Evolutionary conservation across 495 filamentous ascomycete genomes (phyloP).

Genomic region (Chaetomium cochliodes): DNA sequence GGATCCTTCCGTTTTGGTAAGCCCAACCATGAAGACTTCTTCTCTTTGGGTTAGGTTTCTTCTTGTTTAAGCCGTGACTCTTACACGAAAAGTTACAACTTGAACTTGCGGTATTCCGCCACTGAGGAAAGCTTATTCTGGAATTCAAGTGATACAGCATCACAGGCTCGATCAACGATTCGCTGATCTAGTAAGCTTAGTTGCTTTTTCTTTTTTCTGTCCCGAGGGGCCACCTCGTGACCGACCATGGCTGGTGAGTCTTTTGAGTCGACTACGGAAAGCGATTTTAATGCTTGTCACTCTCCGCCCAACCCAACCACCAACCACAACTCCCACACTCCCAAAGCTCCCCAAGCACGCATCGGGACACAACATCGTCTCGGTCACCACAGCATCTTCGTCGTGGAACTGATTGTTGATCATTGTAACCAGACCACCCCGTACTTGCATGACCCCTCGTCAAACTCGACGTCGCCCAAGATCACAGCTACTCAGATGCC

Average conservation of each 20-base stretch:
- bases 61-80: slow-evolving; percentile 16
- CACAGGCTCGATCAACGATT: not conserved
- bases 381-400: not conserved
- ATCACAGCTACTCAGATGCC: slow-evolving; percentile 28
- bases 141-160: not conserved
- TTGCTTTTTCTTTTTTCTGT: slow-evolving; percentile 1
- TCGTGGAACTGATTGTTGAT: slow-evolving; percentile 22
- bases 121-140: not conserved
- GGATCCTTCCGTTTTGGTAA: not conserved
- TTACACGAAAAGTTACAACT: slow-evolving; percentile 1
- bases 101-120: not conserved
- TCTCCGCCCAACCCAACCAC: not conserved
- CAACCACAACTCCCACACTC: not conserved
- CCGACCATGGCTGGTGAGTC: slow-evolving; percentile 23
- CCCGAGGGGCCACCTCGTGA: not conserved
- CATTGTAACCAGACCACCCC: slow-evolving; percentile 23
- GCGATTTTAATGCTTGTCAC: not conserved
- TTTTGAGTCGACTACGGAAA: not conserved
- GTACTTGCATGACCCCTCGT: slow-evolving; percentile 29
- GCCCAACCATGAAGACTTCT: not conserved
- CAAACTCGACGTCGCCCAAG: slow-evolving; percentile 34
- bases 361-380: not conserved
- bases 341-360: not conserved
- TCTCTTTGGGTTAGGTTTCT: not conserved
- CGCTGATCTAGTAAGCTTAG: not conserved